Base-by-base conservation (phyloP, 495 filamentous ascomycete species). In the Penicillium desertorum region DNA sequence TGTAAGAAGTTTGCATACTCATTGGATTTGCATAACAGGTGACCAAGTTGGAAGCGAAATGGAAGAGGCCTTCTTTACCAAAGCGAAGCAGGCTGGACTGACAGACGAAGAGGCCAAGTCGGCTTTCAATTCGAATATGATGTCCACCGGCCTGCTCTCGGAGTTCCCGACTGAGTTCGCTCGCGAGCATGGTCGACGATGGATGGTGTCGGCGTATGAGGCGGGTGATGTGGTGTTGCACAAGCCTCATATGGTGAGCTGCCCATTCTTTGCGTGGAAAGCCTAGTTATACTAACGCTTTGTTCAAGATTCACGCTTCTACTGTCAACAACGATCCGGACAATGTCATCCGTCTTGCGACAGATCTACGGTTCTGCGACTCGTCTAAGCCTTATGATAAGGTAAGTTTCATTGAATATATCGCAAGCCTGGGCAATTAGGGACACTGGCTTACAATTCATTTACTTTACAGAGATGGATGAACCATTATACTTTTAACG, bases 171-270 rank as follows among this genome's bases (percentile, higher is more conserved):
- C 70, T 37, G 71, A 65, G 45, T 82, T 82, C 64, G 76, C 69
- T 14, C 65, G 64, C 9, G 65, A 72, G 22, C 64, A 75, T 57
- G 62, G 63, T n/a, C 64, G 71, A 32, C 74, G 75, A 54, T 86
- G 83, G 82, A 65, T 86, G 52, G 76, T 79, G 1, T 77, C 78
- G 9, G 71, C 74, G 5, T 86, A 78, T 60, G 78, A 83, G 49
- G 83, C 83, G n/a, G 83, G 83, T 0, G 83, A 86, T 71, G 80
- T 86, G 16, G 81, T 85, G 4, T 68, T 85, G 36, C 83, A 85
- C 57, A 80, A 81, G 45, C 80, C 82, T 34, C 83, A 81, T 62
- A 71, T 75, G 67, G 76, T 83, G 61, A 52, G 64, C 66, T 6
- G 17, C 6, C 4, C 16, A 16, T 20, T 27, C 39, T 9, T 17